These are phyloP conservation scores for Lycium barbarum DNA, from an alignment of 257 asterid species.

Conservation along the genomic window DNA sequence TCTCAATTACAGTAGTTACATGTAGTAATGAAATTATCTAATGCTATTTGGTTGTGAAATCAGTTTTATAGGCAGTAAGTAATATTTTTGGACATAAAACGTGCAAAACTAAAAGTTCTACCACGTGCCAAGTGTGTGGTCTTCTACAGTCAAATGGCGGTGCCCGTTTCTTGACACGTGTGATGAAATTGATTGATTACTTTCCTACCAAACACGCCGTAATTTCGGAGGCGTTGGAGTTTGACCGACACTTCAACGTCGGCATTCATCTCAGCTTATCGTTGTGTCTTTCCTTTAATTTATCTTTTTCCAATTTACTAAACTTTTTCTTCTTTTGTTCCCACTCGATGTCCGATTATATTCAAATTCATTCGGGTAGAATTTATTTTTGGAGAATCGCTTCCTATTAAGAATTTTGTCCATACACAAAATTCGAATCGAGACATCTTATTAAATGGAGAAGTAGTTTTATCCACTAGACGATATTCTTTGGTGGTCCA, in stretches of 20 bases:
- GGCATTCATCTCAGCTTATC: neutral
- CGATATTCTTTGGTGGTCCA: too few relatives aligned
- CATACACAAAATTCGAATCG: too few relatives aligned
- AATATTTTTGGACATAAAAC: neutral
- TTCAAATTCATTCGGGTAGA: too few relatives aligned
- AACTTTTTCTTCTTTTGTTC: too few relatives aligned
- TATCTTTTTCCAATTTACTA: neutral
- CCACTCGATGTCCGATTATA: too few relatives aligned
- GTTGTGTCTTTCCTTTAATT: neutral
- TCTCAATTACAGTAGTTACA: neutral
- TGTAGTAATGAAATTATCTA: neutral
- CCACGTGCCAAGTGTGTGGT: constrained; percentile 44
- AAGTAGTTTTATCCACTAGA: too few relatives aligned
- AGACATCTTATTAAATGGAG: too few relatives aligned
- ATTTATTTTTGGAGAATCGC: too few relatives aligned
- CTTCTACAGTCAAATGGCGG: constrained; percentile 44
- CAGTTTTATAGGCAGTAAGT: neutral
- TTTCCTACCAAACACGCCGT: constrained; percentile 24
- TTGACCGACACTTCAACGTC: constrained; percentile 9
- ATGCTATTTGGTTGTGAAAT: neutral
- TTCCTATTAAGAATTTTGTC: too few relatives aligned
- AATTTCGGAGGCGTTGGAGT: constrained; percentile 22
- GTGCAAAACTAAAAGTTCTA: neutral
- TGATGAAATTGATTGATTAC: constrained; percentile 22
- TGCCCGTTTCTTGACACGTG: constrained; percentile 39